These are phyloP conservation scores for Phlebiopsis flavidoalba DNA, from an alignment of 768 basidiomycete genomes.

Conservation along the genomic window DNA sequence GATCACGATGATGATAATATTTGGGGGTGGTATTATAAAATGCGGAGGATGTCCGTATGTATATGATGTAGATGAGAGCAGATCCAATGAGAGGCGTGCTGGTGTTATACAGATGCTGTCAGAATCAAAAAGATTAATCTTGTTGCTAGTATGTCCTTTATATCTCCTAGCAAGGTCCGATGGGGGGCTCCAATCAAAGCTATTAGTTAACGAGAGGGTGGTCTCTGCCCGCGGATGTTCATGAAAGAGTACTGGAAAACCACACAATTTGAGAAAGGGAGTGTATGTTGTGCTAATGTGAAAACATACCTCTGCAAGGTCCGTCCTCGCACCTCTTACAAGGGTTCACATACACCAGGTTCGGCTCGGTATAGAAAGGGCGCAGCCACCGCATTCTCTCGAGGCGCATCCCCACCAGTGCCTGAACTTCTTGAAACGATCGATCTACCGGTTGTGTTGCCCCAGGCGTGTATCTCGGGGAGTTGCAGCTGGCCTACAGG, in stretches of 20 bases:
- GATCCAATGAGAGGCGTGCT: too few relatives aligned
- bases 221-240: constrained; percentile 38
- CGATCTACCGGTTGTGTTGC: constrained; percentile 17
- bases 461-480: constrained; percentile 51
- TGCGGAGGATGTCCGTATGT: too few relatives aligned
- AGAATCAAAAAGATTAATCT: too few relatives aligned
- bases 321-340: constrained; percentile 27
- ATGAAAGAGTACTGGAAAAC: constrained; percentile 42
- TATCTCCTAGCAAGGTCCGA: too few relatives aligned
- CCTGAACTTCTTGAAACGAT: constrained; percentile 50
- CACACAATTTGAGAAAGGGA: not conserved
- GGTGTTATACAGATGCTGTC: too few relatives aligned
- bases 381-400: constrained; percentile 59
- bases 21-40: too few relatives aligned
- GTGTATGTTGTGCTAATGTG: not conserved
- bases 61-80: too few relatives aligned
- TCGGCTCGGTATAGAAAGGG: constrained; percentile 66
- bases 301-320: constrained; percentile 32
- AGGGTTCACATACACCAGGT: constrained; percentile 40
- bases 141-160: too few relatives aligned
- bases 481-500: constrained; percentile 72
- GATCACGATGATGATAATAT: too few relatives aligned
- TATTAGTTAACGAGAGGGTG: constrained; percentile 28
- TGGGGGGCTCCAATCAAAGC: too few relatives aligned
- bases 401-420: constrained; percentile 64